Evolutionary conservation across 2,329 filamentous ascomycete genomes (phyloP).

Genomic region (Salinomyces thailandicus): DNA sequence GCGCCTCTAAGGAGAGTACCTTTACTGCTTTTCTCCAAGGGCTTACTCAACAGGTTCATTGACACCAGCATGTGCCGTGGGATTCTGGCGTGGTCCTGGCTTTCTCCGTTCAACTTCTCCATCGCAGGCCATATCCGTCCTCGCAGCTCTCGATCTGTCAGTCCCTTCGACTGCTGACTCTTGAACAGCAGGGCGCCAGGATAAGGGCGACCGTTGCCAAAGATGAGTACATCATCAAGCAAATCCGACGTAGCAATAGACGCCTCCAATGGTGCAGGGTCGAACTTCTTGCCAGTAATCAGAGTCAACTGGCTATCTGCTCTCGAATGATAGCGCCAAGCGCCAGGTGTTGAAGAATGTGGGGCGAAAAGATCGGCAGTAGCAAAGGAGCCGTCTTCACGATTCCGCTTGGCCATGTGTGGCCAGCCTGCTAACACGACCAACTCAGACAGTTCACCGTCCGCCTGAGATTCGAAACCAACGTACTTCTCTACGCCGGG

Average conservation of each 20-base stretch:
- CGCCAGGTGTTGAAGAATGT: constrained; percentile 41
- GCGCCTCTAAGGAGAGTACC: constrained; percentile 46
- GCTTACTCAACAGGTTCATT: constrained; percentile 26
- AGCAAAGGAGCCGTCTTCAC: constrained; percentile 49
- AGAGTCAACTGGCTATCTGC: constrained; percentile 53
- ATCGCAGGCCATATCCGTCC: constrained; percentile 35
- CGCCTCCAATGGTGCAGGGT: constrained; percentile 51
- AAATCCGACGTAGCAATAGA: constrained; percentile 38
- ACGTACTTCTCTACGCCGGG: constrained; percentile 26
- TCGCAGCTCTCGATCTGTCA: constrained; percentile 31
- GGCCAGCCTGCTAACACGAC: constrained; percentile 49
- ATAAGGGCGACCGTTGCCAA: constrained; percentile 48
- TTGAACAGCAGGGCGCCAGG: constrained; percentile 49
- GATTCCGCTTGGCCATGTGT: constrained; percentile 48
- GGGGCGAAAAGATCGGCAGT: constrained; percentile 53
- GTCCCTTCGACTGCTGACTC: constrained; percentile 16
- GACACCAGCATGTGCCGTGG: constrained; percentile 42
- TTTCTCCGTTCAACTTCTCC: constrained; percentile 38
- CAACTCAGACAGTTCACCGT: constrained; percentile 40
- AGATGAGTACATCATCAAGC: constrained; percentile 48
- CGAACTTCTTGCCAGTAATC: constrained; percentile 59
- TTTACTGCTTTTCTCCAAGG: constrained; percentile 52
- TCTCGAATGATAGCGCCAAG: constrained; percentile 54
- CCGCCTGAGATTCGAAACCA: constrained; percentile 36
- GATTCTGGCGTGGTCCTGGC: constrained; percentile 43